These are phyloP conservation scores for Aspergillus terreus DNA, from an alignment of 2,329 filamentous ascomycete species.

Conservation along the genomic window DNA sequence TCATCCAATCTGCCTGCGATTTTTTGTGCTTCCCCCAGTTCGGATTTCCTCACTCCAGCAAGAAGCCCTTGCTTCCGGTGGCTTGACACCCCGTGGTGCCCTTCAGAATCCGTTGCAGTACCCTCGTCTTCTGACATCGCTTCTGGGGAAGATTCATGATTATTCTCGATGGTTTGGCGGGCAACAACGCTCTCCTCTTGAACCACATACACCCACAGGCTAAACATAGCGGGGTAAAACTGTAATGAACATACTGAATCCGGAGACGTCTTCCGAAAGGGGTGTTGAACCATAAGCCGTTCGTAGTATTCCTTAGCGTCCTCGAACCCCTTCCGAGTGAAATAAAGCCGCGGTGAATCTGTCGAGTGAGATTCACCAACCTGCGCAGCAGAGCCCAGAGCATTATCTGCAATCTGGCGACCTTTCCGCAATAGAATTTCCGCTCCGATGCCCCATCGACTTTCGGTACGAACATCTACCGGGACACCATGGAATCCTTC, in stretches of 20 bases:
- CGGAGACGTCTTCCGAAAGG: slow-evolving; percentile 61
- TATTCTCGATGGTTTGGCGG: slow-evolving; percentile 36
- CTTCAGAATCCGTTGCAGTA: slow-evolving; percentile 19
- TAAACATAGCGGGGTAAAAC: slow-evolving; percentile 79
- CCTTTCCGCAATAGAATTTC: slow-evolving; percentile 70
- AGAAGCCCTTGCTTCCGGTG: slow-evolving; percentile 33
- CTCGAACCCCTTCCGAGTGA: slow-evolving; percentile 51
- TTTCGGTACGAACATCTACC: slow-evolving; percentile 66
- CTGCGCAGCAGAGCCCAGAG: background rate
- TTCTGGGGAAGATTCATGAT: slow-evolving; percentile 19
- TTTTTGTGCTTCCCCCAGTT: slow-evolving; percentile 57
- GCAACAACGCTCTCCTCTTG: slow-evolving; percentile 56
- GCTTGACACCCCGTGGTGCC: slow-evolving; percentile 17
- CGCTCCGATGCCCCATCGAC: slow-evolving; percentile 78
- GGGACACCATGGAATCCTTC: slow-evolving; percentile 53
- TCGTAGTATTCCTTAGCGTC: slow-evolving; percentile 69
- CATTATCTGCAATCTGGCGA: slow-evolving; percentile 19
- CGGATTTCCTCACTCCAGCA: slow-evolving; percentile 43
- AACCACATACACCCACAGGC: slow-evolving; percentile 73
- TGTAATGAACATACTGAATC: slow-evolving; percentile 62
- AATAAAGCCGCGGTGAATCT: slow-evolving; percentile 25
- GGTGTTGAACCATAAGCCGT: slow-evolving; percentile 70
- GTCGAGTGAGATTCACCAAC: slow-evolving; percentile 1
- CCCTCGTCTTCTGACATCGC: slow-evolving; percentile 32
- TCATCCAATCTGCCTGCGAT: slow-evolving; percentile 69